These are phyloP conservation scores for Cucurbitaria berberidis DNA, from an alignment of 2,329 filamentous ascomycete species.

Conservation along the genomic window DNA sequence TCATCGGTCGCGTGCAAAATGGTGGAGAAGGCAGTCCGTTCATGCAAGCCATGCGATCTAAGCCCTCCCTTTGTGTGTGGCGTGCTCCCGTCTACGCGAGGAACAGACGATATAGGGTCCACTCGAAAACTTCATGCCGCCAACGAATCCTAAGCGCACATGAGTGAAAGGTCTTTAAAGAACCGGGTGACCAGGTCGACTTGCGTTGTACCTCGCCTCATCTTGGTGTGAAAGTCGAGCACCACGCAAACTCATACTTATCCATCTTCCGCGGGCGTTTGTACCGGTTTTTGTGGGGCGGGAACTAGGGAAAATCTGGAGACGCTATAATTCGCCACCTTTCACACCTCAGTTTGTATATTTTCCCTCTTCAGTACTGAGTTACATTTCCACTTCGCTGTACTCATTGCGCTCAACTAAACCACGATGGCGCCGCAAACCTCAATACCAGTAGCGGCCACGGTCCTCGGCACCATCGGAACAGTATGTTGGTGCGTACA, in stretches of 20 bases:
- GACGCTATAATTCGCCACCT: not conserved
- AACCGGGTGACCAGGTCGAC: not conserved
- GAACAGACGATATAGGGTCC: not conserved
- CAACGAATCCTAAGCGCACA: too few species aligned
- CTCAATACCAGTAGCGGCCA: slow-evolving; percentile 58
- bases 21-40: not conserved
- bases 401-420: not conserved
- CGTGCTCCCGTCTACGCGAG: not conserved
- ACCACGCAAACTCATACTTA: not conserved
- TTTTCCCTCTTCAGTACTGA: too few species aligned
- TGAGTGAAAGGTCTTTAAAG: too few species aligned
- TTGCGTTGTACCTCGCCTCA: not conserved
- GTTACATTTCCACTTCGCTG: too few species aligned
- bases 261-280: not conserved
- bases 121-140: not conserved
- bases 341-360: not conserved
- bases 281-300: not conserved
- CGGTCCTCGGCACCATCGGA: slow-evolving; percentile 64
- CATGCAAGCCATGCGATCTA: not conserved
- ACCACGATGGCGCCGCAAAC: slow-evolving; percentile 30
- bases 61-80: not conserved
- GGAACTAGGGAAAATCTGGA: not conserved
- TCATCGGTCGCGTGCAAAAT: not conserved
- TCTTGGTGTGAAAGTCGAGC: not conserved
- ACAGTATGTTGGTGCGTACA: slow-evolving; percentile 54